A percentile compares a stretch with the other conserved stretches of the same genome.
Conservation (phyloP, 176 grass and related monocot species). For the Zoysia japonica region DNA sequence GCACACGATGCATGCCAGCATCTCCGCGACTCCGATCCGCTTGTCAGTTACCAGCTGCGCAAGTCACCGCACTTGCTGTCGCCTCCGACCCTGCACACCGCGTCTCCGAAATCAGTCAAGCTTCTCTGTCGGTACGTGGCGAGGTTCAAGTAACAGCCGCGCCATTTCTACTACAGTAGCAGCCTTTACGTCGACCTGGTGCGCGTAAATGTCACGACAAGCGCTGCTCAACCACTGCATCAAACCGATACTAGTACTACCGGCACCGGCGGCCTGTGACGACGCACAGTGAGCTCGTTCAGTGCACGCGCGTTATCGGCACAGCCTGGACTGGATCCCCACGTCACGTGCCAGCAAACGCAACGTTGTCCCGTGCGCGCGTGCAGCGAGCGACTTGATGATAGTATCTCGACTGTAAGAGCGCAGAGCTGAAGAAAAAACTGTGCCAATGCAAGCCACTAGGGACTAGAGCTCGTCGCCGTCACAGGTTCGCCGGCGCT, state of each 20-base stretch:
- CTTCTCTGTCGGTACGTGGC: too few species aligned
- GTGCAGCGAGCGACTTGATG: not conserved
- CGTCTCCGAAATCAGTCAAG: too few species aligned
- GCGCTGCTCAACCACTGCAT: not conserved
- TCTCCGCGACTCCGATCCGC: constrained; percentile 17
- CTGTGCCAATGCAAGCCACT: not conserved
- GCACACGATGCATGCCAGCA: constrained; percentile 95
- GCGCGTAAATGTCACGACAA: not conserved
- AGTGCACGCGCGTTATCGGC: not conserved
- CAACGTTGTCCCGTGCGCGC: not conserved
- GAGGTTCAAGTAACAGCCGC: too few species aligned
- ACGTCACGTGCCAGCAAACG: not conserved
- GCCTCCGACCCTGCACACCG: not conserved
- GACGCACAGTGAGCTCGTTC: not conserved
- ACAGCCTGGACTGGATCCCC: not conserved
- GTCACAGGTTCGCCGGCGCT: not conserved
- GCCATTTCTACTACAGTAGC: too few species aligned
- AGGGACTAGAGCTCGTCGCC: not conserved
- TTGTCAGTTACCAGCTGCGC: not conserved
- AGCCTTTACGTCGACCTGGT: too few species aligned
- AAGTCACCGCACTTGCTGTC: too few species aligned
- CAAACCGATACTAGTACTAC: too few species aligned
- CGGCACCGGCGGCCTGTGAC: not conserved
- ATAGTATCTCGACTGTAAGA: not conserved
- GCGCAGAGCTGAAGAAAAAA: not conserved